Percentiles rank a stretch among this genome's conserved stretches.
Conservation (phyloP, 345 rosid genomes). For the Ceriops decandra region DNA sequence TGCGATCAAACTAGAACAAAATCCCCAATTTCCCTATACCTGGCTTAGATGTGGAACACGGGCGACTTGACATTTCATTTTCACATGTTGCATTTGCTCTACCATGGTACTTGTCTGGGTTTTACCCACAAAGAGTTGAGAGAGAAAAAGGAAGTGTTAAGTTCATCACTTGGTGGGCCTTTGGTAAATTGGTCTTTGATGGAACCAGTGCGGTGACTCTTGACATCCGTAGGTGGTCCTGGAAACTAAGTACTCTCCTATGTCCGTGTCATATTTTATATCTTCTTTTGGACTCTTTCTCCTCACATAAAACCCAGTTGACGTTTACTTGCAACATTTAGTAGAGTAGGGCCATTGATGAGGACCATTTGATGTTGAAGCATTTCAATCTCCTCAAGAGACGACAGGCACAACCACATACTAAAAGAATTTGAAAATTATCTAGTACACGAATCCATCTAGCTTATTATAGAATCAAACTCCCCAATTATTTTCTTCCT, state of each 20-base stretch:
- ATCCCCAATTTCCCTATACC: not conserved
- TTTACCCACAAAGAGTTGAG: not conserved
- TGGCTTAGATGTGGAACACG: not conserved
- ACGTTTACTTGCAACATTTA: constrained; percentile 10
- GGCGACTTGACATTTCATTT: constrained; percentile 7
- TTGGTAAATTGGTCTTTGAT: constrained; percentile 12
- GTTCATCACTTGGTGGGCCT: constrained; percentile 3
- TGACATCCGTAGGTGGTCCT: constrained; percentile 24
- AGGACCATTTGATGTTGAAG: constrained; percentile 6
- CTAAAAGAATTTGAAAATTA: not conserved
- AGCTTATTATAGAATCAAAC: not conserved
- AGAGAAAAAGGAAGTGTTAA: not conserved
- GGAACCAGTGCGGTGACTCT: not conserved
- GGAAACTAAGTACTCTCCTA: constrained; percentile 5
- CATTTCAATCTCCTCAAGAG: constrained; percentile 12
- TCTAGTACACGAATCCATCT: not conserved
- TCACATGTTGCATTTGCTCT: constrained; percentile 2
- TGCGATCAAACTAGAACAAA: not conserved
- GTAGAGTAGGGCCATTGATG: constrained; percentile 19
- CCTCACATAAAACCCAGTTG: constrained; percentile 19
- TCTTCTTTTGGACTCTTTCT: constrained; percentile 22
- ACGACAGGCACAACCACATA: not conserved
- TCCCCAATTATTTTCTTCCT: not conserved
- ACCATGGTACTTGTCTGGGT: not conserved
- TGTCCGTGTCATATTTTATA: constrained; percentile 14